Conservation (phyloP, 768 basidiomycete genomes). For the Naganishia kalamii region DNA sequence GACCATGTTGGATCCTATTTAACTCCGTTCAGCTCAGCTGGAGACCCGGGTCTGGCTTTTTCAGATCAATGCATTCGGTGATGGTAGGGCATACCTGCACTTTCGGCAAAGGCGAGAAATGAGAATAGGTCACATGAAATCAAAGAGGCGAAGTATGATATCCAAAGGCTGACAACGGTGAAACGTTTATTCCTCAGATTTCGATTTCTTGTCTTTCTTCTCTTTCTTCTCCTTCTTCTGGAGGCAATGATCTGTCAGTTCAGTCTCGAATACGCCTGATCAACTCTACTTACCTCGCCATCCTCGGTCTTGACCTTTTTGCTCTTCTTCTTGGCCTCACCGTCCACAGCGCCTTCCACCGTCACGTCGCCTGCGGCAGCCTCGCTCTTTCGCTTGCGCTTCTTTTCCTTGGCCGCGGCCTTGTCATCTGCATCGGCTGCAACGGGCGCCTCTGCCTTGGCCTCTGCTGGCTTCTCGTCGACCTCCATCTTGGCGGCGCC, state of each 20-base stretch:
- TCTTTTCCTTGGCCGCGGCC: constrained; percentile 50
- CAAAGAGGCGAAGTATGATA: too few relatives aligned
- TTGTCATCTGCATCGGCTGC: constrained; percentile 21
- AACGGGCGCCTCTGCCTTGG: constrained; percentile 30
- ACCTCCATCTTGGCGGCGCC: constrained; percentile 31
- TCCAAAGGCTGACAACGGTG: neutral
- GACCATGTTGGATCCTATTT: too few relatives aligned
- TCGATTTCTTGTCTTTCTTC: constrained; percentile 21
- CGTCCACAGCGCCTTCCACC: constrained; percentile 23
- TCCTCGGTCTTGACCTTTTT: constrained; percentile 22
- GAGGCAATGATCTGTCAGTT: neutral
- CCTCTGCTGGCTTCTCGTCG: constrained; percentile 28
- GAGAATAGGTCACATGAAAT: too few relatives aligned
- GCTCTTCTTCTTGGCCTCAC: constrained; percentile 40
- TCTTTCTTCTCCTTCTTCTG: constrained; percentile 25
- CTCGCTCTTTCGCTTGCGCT: constrained; percentile 36
- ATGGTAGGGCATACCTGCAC: too few relatives aligned
- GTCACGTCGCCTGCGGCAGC: constrained; percentile 26
- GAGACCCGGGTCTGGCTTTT: too few relatives aligned
- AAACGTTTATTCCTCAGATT: constrained; percentile 3
- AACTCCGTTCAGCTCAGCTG: too few relatives aligned
- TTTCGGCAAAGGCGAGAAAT: too few relatives aligned
- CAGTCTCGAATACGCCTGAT: neutral
- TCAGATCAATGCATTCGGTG: too few relatives aligned
- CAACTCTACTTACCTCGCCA: constrained; percentile 2